phyloP scores from a whole-genome alignment of 495 filamentous ascomycete species.

The Penicillium lagena region DNA sequence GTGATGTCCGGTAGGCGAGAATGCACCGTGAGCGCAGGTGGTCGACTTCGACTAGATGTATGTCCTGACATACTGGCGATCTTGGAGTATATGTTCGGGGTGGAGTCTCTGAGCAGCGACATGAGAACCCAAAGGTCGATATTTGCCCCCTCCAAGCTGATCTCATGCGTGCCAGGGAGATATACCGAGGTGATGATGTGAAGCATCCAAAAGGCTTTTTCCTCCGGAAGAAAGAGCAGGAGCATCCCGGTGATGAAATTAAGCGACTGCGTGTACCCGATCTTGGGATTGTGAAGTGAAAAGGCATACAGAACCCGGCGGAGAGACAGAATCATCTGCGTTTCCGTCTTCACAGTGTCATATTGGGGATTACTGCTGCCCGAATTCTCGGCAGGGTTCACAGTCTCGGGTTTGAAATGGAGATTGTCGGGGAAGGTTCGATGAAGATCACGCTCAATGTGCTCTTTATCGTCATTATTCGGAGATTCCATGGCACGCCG shows the following conservation, averaged over 20 bases:
- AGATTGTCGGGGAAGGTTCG: slow-evolving; percentile 95
- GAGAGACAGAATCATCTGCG: slow-evolving; percentile 70
- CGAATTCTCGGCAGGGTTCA: slow-evolving; percentile 14
- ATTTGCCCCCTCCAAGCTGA: slow-evolving; percentile 87
- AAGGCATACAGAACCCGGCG: slow-evolving; percentile 86
- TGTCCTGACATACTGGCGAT: slow-evolving; percentile 68
- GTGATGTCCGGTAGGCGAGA: slow-evolving; percentile 81
- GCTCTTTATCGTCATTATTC: slow-evolving; percentile 68
- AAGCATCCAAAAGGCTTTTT: slow-evolving; percentile 91
- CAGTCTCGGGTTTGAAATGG: slow-evolving; percentile 70
- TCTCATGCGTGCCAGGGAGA: slow-evolving; percentile 87
- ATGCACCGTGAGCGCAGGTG: slow-evolving; percentile 39
- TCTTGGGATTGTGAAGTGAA: slow-evolving; percentile 77
- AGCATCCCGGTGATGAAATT: slow-evolving; percentile 96
- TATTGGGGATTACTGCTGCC: slow-evolving; percentile 25
- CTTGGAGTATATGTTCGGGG: slow-evolving; percentile 82
- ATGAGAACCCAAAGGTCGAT: slow-evolving; percentile 93
- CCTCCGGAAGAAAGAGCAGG: slow-evolving; percentile 87
- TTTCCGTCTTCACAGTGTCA: slow-evolving; percentile 49
- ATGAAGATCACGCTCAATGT: slow-evolving; percentile 92
- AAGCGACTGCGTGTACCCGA: slow-evolving; percentile 94
- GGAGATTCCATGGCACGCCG: slow-evolving; percentile 54
- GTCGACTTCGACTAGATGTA: slow-evolving; percentile 34
- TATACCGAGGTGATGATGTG: slow-evolving; percentile 85
- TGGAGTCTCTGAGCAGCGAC: slow-evolving; percentile 71